phyloP scores from a whole-genome alignment of 1,139 yeast genomes.

The Kodamaea anthophila region DNA sequence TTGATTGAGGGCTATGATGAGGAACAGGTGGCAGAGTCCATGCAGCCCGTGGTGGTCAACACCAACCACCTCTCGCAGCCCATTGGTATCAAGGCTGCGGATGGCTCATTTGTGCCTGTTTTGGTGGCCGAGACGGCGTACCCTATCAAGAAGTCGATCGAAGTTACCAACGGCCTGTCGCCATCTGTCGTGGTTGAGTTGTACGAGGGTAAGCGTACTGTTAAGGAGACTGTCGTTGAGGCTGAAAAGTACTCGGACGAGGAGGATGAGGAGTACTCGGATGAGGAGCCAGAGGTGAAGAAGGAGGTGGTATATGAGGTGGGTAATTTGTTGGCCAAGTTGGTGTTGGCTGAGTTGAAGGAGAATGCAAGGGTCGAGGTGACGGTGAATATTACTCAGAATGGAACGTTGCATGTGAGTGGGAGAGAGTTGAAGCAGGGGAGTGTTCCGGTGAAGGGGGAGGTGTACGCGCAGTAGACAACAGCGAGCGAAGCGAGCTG shows the following conservation, averaged over 20 bases:
- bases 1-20: slow-evolving; percentile 78
- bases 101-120: slow-evolving; percentile 68
- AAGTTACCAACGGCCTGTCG: slow-evolving; percentile 55
- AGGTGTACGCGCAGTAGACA: slow-evolving; percentile 19
- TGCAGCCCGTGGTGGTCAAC: slow-evolving; percentile 80
- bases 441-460: slow-evolving; percentile 47
- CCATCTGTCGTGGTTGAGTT: slow-evolving; percentile 64
- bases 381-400: slow-evolving; percentile 76
- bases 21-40: slow-evolving; percentile 79
- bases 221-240: slow-evolving; percentile 73
- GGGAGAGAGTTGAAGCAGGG: slow-evolving; percentile 81
- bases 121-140: slow-evolving; percentile 82
- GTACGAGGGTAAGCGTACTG: slow-evolving; percentile 77
- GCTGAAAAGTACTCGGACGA: slow-evolving; percentile 45
- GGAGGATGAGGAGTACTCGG: slow-evolving; percentile 35
- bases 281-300: slow-evolving; percentile 65
- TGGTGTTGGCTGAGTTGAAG: slow-evolving; percentile 67
- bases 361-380: slow-evolving; percentile 71
- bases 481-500: slow-evolving; percentile 7
- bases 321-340: slow-evolving; percentile 71
- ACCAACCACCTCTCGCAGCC: slow-evolving; percentile 84
- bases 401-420: slow-evolving; percentile 73
- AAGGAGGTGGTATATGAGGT: slow-evolving; percentile 71
- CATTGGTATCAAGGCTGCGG: slow-evolving; percentile 75
- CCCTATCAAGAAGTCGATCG: slow-evolving; percentile 78